Evolutionary conservation across 345 rosid genomes (phyloP).

Genomic region (Adansonia digitata): DNA sequence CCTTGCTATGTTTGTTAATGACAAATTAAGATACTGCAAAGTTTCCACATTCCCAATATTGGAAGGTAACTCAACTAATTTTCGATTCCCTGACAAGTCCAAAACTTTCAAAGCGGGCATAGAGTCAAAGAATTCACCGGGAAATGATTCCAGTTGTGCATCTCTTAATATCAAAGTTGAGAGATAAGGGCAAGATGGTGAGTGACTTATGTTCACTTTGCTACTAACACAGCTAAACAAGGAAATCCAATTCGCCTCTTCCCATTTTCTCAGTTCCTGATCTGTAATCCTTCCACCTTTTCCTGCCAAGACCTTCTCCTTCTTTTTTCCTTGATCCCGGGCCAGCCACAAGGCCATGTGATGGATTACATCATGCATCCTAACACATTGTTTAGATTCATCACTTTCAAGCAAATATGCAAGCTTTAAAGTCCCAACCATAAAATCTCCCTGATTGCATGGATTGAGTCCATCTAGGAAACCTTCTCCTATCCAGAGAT

Average conservation of each 20-base stretch:
- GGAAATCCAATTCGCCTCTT: conserved; percentile 8
- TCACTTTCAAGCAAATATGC: conserved; percentile 19
- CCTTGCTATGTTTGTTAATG: not conserved
- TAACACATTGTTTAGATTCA: not conserved
- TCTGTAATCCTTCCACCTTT: not conserved
- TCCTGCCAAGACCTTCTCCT: conserved; percentile 6
- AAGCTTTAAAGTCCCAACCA: conserved; percentile 11
- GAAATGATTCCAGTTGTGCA: not conserved
- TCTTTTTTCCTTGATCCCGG: conserved; percentile 5
- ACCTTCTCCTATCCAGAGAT: conserved; percentile 27
- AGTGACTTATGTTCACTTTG: not conserved
- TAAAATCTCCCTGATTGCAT: not conserved
- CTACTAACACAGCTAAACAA: not conserved
- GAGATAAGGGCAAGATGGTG: not conserved
- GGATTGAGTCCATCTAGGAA: not conserved
- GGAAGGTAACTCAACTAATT: not conserved
- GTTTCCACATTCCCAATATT: not conserved
- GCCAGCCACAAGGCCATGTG: conserved; percentile 25
- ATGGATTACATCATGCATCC: conserved; percentile 26
- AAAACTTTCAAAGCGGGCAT: not conserved
- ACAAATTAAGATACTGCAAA: conserved; percentile 4
- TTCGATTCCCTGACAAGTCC: conserved; percentile 5
- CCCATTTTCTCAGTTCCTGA: not conserved
- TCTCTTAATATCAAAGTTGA: not conserved
- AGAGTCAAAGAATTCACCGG: not conserved